These are phyloP conservation scores for Aristolochia californica DNA, from an alignment of 164 flowering plant species.

Conservation along the genomic window DNA sequence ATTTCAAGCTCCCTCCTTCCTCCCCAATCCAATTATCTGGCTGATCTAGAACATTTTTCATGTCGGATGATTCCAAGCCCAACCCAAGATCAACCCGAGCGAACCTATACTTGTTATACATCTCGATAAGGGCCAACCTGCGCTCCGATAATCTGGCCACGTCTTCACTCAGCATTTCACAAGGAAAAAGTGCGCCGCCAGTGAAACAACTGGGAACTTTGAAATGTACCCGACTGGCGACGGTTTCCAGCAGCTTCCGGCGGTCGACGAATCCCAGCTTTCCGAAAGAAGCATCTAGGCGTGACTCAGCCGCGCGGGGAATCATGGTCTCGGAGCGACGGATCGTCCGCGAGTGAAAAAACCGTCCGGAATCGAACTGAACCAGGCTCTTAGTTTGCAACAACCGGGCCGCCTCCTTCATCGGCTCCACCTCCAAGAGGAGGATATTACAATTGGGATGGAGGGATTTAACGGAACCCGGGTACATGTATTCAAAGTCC, in stretches of 20 bases:
- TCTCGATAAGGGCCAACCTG: conserved; percentile 36
- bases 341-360: conserved; percentile 16
- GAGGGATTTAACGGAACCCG: conserved; percentile 47
- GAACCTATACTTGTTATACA: conserved; percentile 6
- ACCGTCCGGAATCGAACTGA: conserved; percentile 14
- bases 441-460: conserved; percentile 58
- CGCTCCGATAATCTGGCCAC: conserved; percentile 33
- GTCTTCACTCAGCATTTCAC: conserved; percentile 14
- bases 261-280: conserved; percentile 69
- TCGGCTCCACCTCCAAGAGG: conserved; percentile 71
- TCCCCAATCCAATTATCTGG: conserved; percentile 24
- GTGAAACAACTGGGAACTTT: conserved; percentile 26
- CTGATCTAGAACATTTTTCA: conserved; percentile 33
- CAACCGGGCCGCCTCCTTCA: conserved; percentile 15
- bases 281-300: conserved; percentile 36
- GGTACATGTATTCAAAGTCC: conserved; percentile 55
- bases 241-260: conserved; percentile 57
- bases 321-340: conserved; percentile 25
- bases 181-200: conserved; percentile 38
- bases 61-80: conserved; percentile 17
- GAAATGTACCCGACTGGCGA: conserved; percentile 41
- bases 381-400: conserved; percentile 33
- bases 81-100: neutral
- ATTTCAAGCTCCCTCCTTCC: conserved; percentile 18
- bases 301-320: neutral